A percentile compares a stretch with the other conserved stretches of the same genome.
These are phyloP conservation scores for Emericellopsis cladophorae DNA, from an alignment of 2,329 filamentous ascomycete genomes.

Conservation along the genomic window DNA sequence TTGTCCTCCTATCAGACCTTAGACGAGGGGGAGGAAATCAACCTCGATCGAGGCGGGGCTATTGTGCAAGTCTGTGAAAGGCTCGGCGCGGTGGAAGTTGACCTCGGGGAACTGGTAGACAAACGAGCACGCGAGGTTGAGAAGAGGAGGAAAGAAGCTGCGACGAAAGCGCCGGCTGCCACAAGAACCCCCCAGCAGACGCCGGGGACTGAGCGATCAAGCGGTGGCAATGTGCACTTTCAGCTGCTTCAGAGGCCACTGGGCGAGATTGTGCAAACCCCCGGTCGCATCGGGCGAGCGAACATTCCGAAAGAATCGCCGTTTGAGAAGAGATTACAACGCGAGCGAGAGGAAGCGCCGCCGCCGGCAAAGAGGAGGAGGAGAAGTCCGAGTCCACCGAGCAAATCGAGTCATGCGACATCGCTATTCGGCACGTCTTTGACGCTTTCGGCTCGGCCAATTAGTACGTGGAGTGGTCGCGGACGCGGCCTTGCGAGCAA, in stretches of 20 bases:
- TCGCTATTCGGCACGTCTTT: conserved; percentile 21
- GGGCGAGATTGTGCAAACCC: conserved; percentile 21
- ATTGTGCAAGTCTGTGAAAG: conserved; percentile 72
- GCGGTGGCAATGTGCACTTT: conserved; percentile 18
- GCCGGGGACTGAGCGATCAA: not conserved
- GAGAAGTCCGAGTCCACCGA: conserved; percentile 15
- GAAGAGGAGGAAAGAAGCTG: conserved; percentile 30
- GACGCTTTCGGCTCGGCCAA: conserved; percentile 13
- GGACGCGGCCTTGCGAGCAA: conserved; percentile 4
- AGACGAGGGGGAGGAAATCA: conserved; percentile 70
- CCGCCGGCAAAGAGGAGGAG: conserved; percentile 15
- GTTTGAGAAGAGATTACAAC: conserved; percentile 12
- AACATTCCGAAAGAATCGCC: conserved; percentile 18
- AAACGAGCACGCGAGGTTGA: conserved; percentile 50
- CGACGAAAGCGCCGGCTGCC: conserved; percentile 16
- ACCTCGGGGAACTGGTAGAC: conserved; percentile 63
- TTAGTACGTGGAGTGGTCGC: conserved; percentile 7
- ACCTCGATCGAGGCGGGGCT: conserved; percentile 61
- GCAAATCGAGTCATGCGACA: conserved; percentile 18
- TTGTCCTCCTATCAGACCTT: conserved; percentile 60
- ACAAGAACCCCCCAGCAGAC: not conserved
- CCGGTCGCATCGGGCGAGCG: conserved; percentile 17
- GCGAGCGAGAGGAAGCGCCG: not conserved
- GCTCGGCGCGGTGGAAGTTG: conserved; percentile 61
- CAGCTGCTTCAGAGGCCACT: conserved; percentile 24